Evolutionary conservation across 2,329 filamentous ascomycete genomes (phyloP), one percentile per base, ranked within the genome.

Genomic region (Onygenales sp.): DNA sequence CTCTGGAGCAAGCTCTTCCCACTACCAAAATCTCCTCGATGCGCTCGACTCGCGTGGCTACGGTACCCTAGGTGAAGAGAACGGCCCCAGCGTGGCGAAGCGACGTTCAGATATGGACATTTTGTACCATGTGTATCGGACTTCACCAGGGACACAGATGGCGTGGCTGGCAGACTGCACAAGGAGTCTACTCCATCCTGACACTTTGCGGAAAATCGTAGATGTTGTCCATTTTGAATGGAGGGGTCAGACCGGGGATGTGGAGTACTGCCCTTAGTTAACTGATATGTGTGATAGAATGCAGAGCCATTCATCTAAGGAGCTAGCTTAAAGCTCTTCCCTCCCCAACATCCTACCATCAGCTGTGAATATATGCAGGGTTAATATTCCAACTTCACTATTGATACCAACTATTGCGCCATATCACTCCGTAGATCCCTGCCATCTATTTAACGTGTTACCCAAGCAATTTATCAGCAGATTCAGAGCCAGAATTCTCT

Each of bases 171-270:
- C 59, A 8, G 59, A 61, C 55, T 53, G 52, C 8, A 53, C 54
- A 6, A 43, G 58, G 8, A 57, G 51, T 17, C 37, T 63, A 27
- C 46, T 63, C 2, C n/a, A 59, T 6, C 62, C 59, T 3, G 36
- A 36, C 9, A 57, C 51, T 2, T 48, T 63, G 47, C 52, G 61
- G 11, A 57, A 46, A 27, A 60, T 63, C 36, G 52, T 60, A 3
- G 58, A 63, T 53, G 57, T 61, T 11, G 58, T 64, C 4, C 61
- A 64, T 55, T 63, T 55, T 56, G 49, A 55, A 27, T 63, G 61
- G 61, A 31, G 13, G 3, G 58, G 62, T 0, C 43, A 57, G 37
- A 40, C 57, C 6, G 60, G 60, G 8, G 56, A 56, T 34, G 55
- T 60, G 2, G 42, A 62, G 32, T 63, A 17, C 17, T 37, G 34